A percentile compares a stretch with the other conserved stretches of the same genome.
These are phyloP conservation scores for Vigna angularis DNA, from an alignment of 306 rosid species.

Conservation along the genomic window DNA sequence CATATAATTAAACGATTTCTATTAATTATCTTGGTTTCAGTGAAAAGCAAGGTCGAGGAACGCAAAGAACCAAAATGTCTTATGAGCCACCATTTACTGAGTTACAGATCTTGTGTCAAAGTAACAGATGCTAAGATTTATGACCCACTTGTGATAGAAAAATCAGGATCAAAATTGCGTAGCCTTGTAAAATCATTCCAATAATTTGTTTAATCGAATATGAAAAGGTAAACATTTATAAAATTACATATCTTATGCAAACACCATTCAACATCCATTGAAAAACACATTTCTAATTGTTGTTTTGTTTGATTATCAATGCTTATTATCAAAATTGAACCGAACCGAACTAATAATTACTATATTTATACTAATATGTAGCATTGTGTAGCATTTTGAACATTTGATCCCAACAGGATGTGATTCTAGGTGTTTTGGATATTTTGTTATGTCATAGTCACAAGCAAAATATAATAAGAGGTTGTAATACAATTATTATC, in stretches of 20 bases:
- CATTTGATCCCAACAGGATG: not conserved
- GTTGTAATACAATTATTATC: not conserved
- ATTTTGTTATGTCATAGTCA: not conserved
- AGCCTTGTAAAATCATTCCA: not conserved
- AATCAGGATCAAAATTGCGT: not conserved
- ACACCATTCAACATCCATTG: too few species aligned
- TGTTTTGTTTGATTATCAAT: not conserved
- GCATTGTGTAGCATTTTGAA: not conserved
- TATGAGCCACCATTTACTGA: not conserved
- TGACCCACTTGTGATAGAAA: not conserved
- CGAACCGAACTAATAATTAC: not conserved
- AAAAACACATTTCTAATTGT: too few species aligned
- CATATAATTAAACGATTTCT: not conserved
- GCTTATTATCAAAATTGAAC: not conserved
- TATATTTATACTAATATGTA: not conserved
- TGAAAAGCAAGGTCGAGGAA: constrained; percentile 2
- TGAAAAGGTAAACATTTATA: too few species aligned
- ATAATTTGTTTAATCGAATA: not conserved
- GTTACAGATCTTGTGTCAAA: not conserved
- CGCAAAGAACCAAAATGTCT: constrained; percentile 17
- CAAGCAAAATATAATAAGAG: not conserved
- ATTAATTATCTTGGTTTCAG: not conserved
- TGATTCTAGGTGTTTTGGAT: not conserved
- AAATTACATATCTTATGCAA: too few species aligned
- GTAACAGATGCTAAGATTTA: too few species aligned